A percentile compares a stretch with the other conserved stretches of the same genome.
Evolutionary conservation across 2,329 filamentous ascomycete species (phyloP).

Genomic region (Colletotrichum camelliae): DNA sequence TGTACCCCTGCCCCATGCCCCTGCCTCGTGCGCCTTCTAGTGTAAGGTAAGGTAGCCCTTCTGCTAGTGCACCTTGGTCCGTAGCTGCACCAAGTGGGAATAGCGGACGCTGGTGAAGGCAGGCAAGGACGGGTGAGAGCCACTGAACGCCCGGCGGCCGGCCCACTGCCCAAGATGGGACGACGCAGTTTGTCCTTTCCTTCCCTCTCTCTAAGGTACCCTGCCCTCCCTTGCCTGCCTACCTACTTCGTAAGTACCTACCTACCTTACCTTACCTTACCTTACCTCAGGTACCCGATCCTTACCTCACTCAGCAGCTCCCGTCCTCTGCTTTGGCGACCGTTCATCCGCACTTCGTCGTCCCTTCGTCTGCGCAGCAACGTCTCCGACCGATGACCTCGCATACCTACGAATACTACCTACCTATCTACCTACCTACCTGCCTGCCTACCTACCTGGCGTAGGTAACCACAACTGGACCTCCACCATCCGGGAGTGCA

Average conservation of each 20-base stretch:
- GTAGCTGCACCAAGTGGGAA: not conserved
- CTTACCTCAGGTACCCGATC: not conserved
- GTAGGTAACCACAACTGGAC: not conserved
- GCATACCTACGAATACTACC: not conserved
- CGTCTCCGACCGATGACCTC: not conserved
- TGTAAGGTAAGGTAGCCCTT: not conserved
- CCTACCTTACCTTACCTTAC: not conserved
- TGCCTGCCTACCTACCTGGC: not conserved
- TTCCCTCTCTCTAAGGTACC: not conserved
- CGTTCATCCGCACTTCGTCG: not conserved
- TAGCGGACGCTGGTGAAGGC: not conserved
- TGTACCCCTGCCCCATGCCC: not conserved
- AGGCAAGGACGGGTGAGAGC: slow-evolving; percentile 3
- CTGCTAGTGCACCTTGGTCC: not conserved
- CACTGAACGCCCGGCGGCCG: slow-evolving; percentile 9
- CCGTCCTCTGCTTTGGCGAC: not conserved
- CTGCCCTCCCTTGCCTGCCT: not conserved
- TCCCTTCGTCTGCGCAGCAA: not conserved
- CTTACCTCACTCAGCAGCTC: not conserved
- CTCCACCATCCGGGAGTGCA: not conserved
- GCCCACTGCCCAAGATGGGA: slow-evolving; percentile 20
- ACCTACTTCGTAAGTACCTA: not conserved
- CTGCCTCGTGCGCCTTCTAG: not conserved
- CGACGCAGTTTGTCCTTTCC: slow-evolving; percentile 13
- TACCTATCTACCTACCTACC: not conserved